Evolutionary conservation across 768 basidiomycete species (phyloP), one percentile per base, ranked within the genome.

Genomic region (Tulasnella calospora): DNA sequence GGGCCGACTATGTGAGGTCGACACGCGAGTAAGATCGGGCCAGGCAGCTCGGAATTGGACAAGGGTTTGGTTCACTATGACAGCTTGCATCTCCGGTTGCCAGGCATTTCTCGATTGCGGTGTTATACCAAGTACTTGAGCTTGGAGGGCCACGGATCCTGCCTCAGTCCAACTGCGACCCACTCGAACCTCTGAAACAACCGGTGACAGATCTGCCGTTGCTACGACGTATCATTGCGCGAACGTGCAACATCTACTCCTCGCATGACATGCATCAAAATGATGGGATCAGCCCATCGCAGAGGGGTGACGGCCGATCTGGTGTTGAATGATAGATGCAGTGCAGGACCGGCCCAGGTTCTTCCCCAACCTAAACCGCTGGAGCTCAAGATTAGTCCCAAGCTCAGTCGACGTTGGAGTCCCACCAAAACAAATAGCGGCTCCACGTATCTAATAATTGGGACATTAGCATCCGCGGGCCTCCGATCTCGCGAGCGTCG

Each of bases 401-500:
- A 15, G 61, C 61, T 67, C 61, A 67, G 61, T 67, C 61, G 61
- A 67, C 27, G 30, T 5, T 17, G 33, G 1, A 1, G 27, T 15
- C 61, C 61, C 61, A 27, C 27, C 30, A 7, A 67, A 67, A 67
- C 61, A 67, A 67, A 67, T 67, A 30, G 61, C 61, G 61, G 12
- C 61, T 67, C 61, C 61, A 67, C 61, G 17, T 67, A 67, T 67
- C 61, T 67, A 30, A 67, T 27, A 5, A 35, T 35, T 23, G 27
- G 30, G 15, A 15, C 61, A 15, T 67, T 67, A 67, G 61, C 15
- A 67, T 67, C 61, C 61, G 61, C 61, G 30, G 23, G 21, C 8
- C 23, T 67, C 61, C 61, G 61, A 67, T 67, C 61, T 67, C 61
- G 61, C 61, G 61, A 67, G 61, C 33, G 61, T 67, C 61, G 61